A percentile compares a stretch with the other conserved stretches of the same genome.
phyloP scores from a whole-genome alignment of 2,329 filamentous ascomycete species.

The Pestalotiopsis sp. region DNA sequence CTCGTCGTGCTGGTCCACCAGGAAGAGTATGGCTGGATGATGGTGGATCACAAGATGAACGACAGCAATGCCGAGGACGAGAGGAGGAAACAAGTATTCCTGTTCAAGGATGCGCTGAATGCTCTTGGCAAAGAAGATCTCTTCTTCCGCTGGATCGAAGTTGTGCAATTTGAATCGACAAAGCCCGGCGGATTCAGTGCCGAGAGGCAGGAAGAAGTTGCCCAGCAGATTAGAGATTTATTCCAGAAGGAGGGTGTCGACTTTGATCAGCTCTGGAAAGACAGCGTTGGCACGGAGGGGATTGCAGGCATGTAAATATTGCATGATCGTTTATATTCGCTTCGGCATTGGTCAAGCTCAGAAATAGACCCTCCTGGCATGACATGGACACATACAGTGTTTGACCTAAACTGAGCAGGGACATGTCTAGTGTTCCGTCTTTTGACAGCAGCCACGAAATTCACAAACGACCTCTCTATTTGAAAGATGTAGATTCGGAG shows the following conservation, averaged over 20 bases:
- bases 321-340: not conserved
- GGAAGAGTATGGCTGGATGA: conserved; percentile 71
- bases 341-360: not conserved
- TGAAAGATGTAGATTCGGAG: too few species aligned
- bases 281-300: conserved; percentile 49
- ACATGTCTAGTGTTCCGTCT: too few species aligned
- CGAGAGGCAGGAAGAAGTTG: conserved; percentile 72
- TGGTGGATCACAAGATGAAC: conserved; percentile 60
- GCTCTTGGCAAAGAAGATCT: conserved; percentile 82
- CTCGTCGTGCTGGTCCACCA: conserved; percentile 71
- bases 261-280: conserved; percentile 79
- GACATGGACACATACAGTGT: too few species aligned
- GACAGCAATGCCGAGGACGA: conserved; percentile 59
- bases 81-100: conserved; percentile 73
- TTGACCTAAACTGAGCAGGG: too few species aligned
- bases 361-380: too few species aligned
- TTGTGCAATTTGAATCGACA: conserved; percentile 85
- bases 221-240: conserved; percentile 73
- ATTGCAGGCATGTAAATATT: conserved; percentile 8
- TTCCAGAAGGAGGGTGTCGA: conserved; percentile 78
- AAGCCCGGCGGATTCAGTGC: conserved; percentile 77
- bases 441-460: too few species aligned
- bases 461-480: too few species aligned
- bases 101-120: conserved; percentile 76
- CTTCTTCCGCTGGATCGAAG: conserved; percentile 91